Conservation (phyloP, 2,329 filamentous ascomycete genomes). For the Alternaria longipes region DNA sequence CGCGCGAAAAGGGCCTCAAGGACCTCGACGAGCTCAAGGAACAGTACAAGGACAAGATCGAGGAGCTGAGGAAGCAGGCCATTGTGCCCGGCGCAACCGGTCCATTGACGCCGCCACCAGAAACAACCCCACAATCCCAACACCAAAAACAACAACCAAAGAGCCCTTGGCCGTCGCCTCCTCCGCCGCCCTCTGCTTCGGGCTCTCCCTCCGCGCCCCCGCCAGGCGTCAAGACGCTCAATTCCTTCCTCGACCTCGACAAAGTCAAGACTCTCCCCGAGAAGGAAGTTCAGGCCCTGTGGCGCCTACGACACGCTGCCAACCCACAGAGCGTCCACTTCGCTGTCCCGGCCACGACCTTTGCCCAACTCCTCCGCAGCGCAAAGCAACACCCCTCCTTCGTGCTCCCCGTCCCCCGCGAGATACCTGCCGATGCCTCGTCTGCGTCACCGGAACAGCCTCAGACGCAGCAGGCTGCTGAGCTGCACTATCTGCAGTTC, state of each 20-base stretch:
- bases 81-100: conserved; percentile 62
- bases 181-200: conserved; percentile 36
- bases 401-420: conserved; percentile 83
- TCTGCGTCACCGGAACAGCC: conserved; percentile 20
- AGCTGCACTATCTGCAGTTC: conserved; percentile 98
- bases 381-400: conserved; percentile 85
- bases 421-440: conserved; percentile 43
- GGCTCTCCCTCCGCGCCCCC: conserved; percentile 42
- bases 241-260: conserved; percentile 77
- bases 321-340: conserved; percentile 83
- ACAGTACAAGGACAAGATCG: conserved; percentile 86
- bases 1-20: conserved; percentile 73
- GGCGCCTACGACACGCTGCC: conserved; percentile 85
- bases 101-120: conserved; percentile 42
- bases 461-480: conserved; percentile 69
- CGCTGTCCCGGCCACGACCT: conserved; percentile 77
- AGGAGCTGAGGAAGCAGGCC: conserved; percentile 73
- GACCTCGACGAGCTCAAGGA: conserved; percentile 80
- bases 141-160: conserved; percentile 19
- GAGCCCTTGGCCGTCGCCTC: conserved; percentile 39
- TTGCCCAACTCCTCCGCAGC: conserved; percentile 72
- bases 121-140: conserved; percentile 31
- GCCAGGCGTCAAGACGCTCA: conserved; percentile 69
- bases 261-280: conserved; percentile 77
- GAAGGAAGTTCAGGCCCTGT: conserved; percentile 86